Evolutionary conservation across 495 filamentous ascomycete genomes (phyloP), one percentile per base, ranked within the genome.

Genomic region (Thermochaetoides thermophila): DNA sequence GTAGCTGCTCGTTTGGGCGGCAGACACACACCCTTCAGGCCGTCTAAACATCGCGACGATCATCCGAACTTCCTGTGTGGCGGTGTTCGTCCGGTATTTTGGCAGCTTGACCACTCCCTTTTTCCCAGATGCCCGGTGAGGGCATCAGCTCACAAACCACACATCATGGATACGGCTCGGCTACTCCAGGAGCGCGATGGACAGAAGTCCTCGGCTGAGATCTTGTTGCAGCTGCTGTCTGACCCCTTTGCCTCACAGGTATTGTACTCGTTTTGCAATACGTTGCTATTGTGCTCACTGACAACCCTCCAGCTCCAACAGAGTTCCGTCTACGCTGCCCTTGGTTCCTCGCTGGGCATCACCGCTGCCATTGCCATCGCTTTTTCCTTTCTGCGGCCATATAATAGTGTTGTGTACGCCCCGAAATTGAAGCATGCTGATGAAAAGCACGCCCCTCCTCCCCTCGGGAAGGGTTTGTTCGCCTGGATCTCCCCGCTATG

Each of bases 381-480:
- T 46, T 97, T 95, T 67, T 94, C 79, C 47, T 60, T 92, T 37
- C 64, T 97, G 29, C 79, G 91, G 40, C 89, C 91, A 4, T 84
- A 83, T 51, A 85, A 96, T 49, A 75, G 71, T 26, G 64, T 84
- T 43, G 84, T 96, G 26, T 97, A 97, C 55, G 86, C 91, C 4
- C 89, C 89, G 23, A 91, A 93, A 46, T 66, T 91, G 40, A 91
- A 89, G 46, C 77, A 93, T 65, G 83, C 81, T 42, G 84, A 97
- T 51, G 72, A 79, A 39, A 87, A 83, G 61, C 85, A 93, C 63
- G 67, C 81, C 15, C 89, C 89, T n/a, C 89, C 89, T n/a, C 73
- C 73, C 13, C 69, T 95, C 40, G 83, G 79, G 23, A 91, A 77
- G 47, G 82, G 85, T 12, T 50, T 86, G 21, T 81, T 93, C 45